These are phyloP conservation scores for Russula compacta DNA, from an alignment of 768 basidiomycete genomes.

Conservation along the genomic window DNA sequence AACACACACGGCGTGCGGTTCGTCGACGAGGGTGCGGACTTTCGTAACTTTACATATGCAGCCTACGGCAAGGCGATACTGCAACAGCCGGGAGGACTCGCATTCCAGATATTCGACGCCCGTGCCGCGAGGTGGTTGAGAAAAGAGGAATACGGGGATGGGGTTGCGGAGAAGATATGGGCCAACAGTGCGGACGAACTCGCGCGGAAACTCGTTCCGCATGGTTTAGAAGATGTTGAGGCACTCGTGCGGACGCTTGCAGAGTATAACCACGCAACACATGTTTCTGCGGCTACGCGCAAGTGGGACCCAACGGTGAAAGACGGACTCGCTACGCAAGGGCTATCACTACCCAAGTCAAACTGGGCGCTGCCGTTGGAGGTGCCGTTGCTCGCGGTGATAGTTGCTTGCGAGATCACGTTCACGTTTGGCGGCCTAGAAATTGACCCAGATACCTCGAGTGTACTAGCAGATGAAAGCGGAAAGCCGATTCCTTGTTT, in stretches of 20 bases:
- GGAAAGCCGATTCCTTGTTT: constrained; percentile 41
- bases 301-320: constrained; percentile 58
- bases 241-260: constrained; percentile 38
- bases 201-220: constrained; percentile 35
- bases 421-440: constrained; percentile 66
- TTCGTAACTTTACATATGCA: constrained; percentile 65
- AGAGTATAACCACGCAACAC: constrained; percentile 44
- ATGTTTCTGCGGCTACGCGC: constrained; percentile 27
- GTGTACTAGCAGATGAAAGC: constrained; percentile 37
- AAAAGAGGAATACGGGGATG: constrained; percentile 58
- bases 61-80: constrained; percentile 56
- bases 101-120: constrained; percentile 59
- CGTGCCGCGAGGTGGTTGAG: constrained; percentile 37
- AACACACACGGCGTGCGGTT: constrained; percentile 50
- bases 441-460: constrained; percentile 46
- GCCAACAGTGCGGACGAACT: constrained; percentile 41
- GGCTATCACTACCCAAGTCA: constrained; percentile 44
- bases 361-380: constrained; percentile 58
- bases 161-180: constrained; percentile 45
- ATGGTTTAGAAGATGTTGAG: constrained; percentile 38
- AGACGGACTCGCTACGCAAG: constrained; percentile 48
- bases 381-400: constrained; percentile 54
- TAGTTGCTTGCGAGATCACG: constrained; percentile 60
- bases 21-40: constrained; percentile 66
- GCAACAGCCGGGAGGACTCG: constrained; percentile 46